A percentile compares a stretch with the other conserved stretches of the same genome.
Evolutionary conservation across 257 asterid species (phyloP).

Genomic region (Forsythia viridissima): DNA sequence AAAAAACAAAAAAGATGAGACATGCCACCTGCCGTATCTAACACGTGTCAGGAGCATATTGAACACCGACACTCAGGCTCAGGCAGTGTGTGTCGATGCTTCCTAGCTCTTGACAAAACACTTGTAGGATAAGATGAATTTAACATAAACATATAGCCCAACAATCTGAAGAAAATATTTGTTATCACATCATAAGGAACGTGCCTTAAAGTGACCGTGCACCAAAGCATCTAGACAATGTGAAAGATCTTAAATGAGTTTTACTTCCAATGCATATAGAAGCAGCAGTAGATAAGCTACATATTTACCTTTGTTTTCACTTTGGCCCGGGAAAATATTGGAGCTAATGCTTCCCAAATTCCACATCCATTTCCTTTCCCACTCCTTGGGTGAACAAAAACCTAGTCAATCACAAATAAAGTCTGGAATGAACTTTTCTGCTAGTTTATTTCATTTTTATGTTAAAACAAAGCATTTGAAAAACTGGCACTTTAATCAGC

Average conservation of each 20-base stretch:
- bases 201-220: neutral
- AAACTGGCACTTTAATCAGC: neutral
- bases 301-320: constrained; percentile 75
- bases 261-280: constrained; percentile 3
- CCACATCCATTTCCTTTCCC: constrained; percentile 85
- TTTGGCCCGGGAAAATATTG: constrained; percentile 81
- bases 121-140: neutral
- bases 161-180: neutral
- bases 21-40: neutral
- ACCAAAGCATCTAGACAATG: neutral
- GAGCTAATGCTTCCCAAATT: constrained; percentile 87
- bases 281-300: constrained; percentile 9
- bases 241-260: constrained; percentile 16
- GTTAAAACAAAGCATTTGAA: constrained; percentile 6
- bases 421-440: constrained; percentile 15
- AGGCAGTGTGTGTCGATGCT: neutral
- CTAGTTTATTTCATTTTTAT: constrained; percentile 28
- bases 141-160: neutral
- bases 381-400: constrained; percentile 89
- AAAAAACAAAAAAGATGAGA: too few relatives aligned
- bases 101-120: neutral
- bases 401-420: constrained; percentile 58
- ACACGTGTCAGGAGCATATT: neutral
- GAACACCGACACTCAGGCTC: neutral
- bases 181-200: neutral